phyloP scores from a whole-genome alignment of 1,284 basidiomycete species.

The Flammula alnicola region DNA sequence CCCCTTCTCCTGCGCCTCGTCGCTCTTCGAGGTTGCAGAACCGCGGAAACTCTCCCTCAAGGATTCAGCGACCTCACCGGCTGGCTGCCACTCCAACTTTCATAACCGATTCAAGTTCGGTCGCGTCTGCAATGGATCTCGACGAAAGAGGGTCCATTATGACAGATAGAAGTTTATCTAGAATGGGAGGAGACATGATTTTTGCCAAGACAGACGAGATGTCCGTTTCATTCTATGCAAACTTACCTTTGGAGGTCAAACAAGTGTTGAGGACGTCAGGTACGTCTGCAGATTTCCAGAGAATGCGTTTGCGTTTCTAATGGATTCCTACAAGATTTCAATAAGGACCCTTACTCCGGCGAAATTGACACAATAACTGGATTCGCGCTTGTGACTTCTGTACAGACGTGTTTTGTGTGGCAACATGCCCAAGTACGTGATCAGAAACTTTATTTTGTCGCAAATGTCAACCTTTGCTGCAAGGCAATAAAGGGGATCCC shows the following conservation, averaged over 20 bases:
- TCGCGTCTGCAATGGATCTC: conserved; percentile 64
- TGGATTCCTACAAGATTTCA: conserved; percentile 56
- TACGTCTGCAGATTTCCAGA: conserved; percentile 33
- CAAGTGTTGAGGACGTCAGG: conserved; percentile 71
- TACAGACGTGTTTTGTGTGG: conserved; percentile 81
- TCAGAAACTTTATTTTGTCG: not conserved
- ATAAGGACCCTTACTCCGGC: conserved; percentile 67
- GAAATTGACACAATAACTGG: conserved; percentile 72
- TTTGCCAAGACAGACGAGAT: conserved; percentile 79
- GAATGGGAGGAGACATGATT: conserved; percentile 49
- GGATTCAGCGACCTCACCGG: conserved; percentile 28
- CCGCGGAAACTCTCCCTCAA: conserved; percentile 43
- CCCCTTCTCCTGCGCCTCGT: conserved; percentile 55
- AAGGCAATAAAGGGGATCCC: conserved; percentile 67
- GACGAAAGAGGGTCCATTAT: conserved; percentile 50
- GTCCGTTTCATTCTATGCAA: conserved; percentile 68
- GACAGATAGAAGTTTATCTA: conserved; percentile 43
- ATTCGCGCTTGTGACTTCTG: conserved; percentile 73
- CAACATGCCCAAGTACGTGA: conserved; percentile 67
- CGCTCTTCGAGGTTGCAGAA: conserved; percentile 47
- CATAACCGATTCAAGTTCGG: conserved; percentile 41
- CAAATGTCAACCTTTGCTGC: not conserved
- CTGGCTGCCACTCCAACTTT: conserved; percentile 26
- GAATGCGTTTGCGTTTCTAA: too few relatives aligned
- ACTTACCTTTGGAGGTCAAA: conserved; percentile 73